Evolutionary conservation across 2,329 filamentous ascomycete species (phyloP).

Genomic region (Colletotrichum endophyticum): DNA sequence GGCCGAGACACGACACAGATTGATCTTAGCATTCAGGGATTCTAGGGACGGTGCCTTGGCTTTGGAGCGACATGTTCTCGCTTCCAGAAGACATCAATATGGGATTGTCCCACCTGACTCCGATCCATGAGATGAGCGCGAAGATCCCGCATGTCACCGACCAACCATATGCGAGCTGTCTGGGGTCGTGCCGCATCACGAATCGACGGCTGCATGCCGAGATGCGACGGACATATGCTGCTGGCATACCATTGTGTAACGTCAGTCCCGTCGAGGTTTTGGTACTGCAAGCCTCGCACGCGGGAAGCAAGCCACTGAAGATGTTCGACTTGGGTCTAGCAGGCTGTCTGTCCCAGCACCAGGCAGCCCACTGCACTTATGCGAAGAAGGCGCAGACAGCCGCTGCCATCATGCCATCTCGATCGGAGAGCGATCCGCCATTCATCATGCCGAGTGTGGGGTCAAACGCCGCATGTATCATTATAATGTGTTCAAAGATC

Average conservation of each 20-base stretch:
- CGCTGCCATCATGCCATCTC: background rate
- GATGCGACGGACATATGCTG: slow-evolving; percentile 1
- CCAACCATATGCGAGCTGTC: background rate
- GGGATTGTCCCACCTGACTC: background rate
- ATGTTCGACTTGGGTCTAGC: background rate
- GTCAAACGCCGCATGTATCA: background rate
- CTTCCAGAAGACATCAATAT: background rate
- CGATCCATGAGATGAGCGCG: background rate
- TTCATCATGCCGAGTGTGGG: background rate
- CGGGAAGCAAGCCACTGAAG: background rate
- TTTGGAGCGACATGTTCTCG: background rate
- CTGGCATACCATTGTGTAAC: background rate
- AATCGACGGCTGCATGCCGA: slow-evolving; percentile 2
- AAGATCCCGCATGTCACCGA: slow-evolving; percentile 11
- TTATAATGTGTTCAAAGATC: background rate
- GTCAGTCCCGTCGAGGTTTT: background rate
- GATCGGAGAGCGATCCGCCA: background rate
- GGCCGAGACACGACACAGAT: background rate
- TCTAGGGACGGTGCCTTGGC: background rate
- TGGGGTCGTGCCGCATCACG: slow-evolving; percentile 3
- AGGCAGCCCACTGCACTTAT: background rate
- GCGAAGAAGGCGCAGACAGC: background rate
- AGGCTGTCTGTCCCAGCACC: background rate
- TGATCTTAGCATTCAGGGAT: background rate
- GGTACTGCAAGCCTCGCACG: background rate